phyloP scores from a whole-genome alignment of 495 filamentous ascomycete genomes.

The Neurospora sp. region DNA sequence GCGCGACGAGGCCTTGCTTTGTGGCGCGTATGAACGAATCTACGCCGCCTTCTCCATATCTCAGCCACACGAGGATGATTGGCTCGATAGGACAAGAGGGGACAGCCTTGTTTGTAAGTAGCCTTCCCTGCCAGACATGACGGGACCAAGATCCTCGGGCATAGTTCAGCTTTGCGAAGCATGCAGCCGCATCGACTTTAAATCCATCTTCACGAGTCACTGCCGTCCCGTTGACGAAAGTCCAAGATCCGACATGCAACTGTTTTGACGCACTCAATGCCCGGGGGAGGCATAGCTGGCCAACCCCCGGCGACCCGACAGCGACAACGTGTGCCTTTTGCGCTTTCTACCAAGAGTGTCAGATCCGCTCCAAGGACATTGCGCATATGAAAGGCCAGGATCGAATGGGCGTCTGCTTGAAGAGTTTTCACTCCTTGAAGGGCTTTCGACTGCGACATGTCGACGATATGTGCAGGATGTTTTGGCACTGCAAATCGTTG shows the following conservation, averaged over 20 bases:
- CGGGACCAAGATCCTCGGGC: not conserved
- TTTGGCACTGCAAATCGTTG: not conserved
- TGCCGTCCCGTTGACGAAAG: not conserved
- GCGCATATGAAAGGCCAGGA: not conserved
- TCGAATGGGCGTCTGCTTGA: not conserved
- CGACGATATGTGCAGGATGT: not conserved
- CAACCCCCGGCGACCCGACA: not conserved
- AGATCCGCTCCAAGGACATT: not conserved
- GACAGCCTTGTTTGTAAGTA: not conserved
- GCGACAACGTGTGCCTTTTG: not conserved
- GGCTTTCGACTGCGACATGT: not conserved
- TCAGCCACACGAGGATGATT: not conserved
- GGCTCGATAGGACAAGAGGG: not conserved
- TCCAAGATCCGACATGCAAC: not conserved
- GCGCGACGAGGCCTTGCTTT: not conserved
- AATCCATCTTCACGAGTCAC: not conserved
- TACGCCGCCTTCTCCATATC: not conserved
- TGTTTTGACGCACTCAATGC: not conserved
- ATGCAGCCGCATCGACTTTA: not conserved
- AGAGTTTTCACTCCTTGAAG: not conserved
- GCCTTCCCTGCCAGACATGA: not conserved
- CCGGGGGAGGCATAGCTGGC: not conserved
- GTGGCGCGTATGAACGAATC: not conserved
- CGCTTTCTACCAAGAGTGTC: not conserved
- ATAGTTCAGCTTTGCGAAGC: not conserved